phyloP scores from a whole-genome alignment of 2,329 filamentous ascomycete species.

The Cercospora janseana region DNA sequence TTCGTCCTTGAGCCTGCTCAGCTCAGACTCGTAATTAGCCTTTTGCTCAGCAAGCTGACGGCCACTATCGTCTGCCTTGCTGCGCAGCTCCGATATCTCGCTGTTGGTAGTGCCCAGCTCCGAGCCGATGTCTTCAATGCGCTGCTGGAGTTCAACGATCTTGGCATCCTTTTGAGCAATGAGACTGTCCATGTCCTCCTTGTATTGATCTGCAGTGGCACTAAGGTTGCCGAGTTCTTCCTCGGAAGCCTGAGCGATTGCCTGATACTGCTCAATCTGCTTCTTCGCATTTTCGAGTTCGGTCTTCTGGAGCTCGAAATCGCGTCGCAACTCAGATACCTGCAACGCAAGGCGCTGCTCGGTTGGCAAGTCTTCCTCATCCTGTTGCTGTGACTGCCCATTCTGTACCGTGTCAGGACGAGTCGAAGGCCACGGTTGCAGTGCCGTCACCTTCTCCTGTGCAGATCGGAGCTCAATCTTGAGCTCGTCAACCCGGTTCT shows the following conservation, averaged over 20 bases:
- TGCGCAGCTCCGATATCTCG: slow-evolving; percentile 76
- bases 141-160: slow-evolving; percentile 77
- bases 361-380: slow-evolving; percentile 56
- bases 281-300: slow-evolving; percentile 79
- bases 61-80: slow-evolving; percentile 73
- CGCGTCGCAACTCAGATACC: slow-evolving; percentile 79
- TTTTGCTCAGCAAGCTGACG: slow-evolving; percentile 79
- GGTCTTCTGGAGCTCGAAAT: slow-evolving; percentile 74
- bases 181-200: slow-evolving; percentile 76
- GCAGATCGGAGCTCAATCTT: slow-evolving; percentile 83
- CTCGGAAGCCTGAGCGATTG: slow-evolving; percentile 81
- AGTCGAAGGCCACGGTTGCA: slow-evolving; percentile 75
- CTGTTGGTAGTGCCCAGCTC: slow-evolving; percentile 80
- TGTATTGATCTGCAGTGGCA: slow-evolving; percentile 79
- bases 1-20: slow-evolving; percentile 78
- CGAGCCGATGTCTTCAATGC: slow-evolving; percentile 75
- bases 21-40: slow-evolving; percentile 71
- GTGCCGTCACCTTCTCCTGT: slow-evolving; percentile 77
- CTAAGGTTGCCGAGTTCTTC: slow-evolving; percentile 79
- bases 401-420: slow-evolving; percentile 47
- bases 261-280: slow-evolving; percentile 83
- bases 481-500: slow-evolving; percentile 83
- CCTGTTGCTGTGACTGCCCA: slow-evolving; percentile 50
- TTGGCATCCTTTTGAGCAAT: slow-evolving; percentile 74
- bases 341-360: slow-evolving; percentile 82